phyloP scores from a whole-genome alignment of 2,329 filamentous ascomycete genomes.

The Triangularia setosa region DNA sequence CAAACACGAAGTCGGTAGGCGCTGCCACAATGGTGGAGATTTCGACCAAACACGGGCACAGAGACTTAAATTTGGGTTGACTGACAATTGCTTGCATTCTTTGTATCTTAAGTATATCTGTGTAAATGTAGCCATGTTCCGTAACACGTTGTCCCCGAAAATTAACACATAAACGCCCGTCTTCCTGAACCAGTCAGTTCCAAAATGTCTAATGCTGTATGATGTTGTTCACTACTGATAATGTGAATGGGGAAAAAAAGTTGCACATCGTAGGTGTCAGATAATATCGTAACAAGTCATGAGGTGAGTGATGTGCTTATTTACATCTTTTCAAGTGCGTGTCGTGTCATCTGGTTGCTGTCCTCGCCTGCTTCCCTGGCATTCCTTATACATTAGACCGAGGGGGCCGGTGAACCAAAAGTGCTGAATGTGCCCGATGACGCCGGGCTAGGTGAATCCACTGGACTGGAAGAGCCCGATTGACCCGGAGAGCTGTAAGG shows the following conservation, averaged over 20 bases:
- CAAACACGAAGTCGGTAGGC: background rate
- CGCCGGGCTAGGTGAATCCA: background rate
- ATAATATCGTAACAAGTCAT: background rate
- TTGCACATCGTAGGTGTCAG: background rate
- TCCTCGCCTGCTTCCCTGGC: background rate
- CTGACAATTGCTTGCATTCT: conserved; percentile 28
- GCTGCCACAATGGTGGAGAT: background rate
- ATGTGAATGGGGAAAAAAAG: background rate
- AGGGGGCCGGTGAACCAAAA: background rate
- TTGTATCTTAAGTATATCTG: conserved; percentile 14
- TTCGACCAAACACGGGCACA: background rate
- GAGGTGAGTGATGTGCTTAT: background rate
- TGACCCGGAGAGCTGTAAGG: background rate
- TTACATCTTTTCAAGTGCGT: background rate
- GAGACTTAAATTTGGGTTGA: background rate
- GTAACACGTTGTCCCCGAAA: background rate
- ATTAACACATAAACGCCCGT: background rate
- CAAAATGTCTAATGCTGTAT: background rate
- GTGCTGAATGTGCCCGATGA: background rate
- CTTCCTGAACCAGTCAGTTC: background rate
- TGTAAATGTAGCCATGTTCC: background rate
- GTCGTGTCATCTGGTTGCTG: background rate
- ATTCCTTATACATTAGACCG: background rate
- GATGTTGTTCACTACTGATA: background rate
- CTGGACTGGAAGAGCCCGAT: background rate